Evolutionary conservation across 2,329 filamentous ascomycete genomes (phyloP).

Genomic region (Coleophoma cylindrospora): DNA sequence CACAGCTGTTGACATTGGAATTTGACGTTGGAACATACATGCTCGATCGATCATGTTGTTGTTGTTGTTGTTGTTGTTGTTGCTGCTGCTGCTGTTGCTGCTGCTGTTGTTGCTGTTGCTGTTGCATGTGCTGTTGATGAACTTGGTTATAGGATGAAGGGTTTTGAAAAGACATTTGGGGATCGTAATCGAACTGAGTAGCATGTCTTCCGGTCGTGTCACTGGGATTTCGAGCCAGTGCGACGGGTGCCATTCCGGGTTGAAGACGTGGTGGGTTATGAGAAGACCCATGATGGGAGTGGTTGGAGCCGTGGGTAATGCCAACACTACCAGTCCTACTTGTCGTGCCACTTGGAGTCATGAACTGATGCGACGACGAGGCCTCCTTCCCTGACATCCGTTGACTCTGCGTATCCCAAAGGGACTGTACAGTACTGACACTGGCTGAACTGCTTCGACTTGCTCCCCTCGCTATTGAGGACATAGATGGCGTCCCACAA

Average conservation of each 20-base stretch:
- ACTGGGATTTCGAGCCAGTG: slow-evolving; percentile 11
- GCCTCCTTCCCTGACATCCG: slow-evolving; percentile 6
- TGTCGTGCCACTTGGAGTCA: slow-evolving; percentile 15
- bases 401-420: slow-evolving; percentile 16
- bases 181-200: slow-evolving; percentile 14
- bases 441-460: slow-evolving; percentile 19
- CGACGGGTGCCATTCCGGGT: slow-evolving; percentile 6
- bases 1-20: slow-evolving; percentile 24
- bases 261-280: slow-evolving; percentile 8
- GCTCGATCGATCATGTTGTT: slow-evolving; percentile 5
- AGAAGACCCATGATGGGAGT: neutral
- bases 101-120: slow-evolving; percentile 1
- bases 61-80: slow-evolving; percentile 1
- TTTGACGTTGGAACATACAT: slow-evolving; percentile 10
- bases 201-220: slow-evolving; percentile 8
- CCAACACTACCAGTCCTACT: slow-evolving; percentile 14
- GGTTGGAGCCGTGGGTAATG: slow-evolving; percentile 1
- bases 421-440: slow-evolving; percentile 14
- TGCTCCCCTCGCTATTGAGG: neutral
- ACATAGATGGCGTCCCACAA: neutral
- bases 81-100: slow-evolving; percentile 9
- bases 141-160: slow-evolving; percentile 4
- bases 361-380: slow-evolving; percentile 14
- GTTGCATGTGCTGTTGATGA: slow-evolving; percentile 9
- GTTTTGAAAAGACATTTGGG: slow-evolving; percentile 11